Base-by-base conservation (phyloP, 306 rosid species). In the Quercus variabilis region DNA sequence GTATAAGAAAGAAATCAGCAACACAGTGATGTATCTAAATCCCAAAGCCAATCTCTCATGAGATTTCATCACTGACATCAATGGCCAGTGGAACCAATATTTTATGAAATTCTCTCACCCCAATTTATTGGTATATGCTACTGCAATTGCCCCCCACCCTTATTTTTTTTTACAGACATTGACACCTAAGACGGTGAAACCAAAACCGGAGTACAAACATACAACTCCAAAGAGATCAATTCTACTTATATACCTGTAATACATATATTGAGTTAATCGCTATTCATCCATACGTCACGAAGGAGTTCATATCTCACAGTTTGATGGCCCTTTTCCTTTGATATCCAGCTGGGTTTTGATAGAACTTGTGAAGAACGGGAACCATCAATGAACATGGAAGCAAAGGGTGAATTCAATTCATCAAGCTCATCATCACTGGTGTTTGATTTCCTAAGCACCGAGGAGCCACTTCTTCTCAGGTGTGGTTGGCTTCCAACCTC, bases 401-500 rank as follows among this genome's bases (percentile, higher is more conserved):
- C 88, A 77, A 95, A 85, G 63, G 99, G 99, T 11, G 95, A 91
- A 31, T 84, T 88, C 71, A 95, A 74, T 74, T 95, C 98, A 63
- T 95, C 99, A 1, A 95, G 96, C 77, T 95, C 99, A 55, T 95
- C 99, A 77, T 93, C 99, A 67, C 99, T 95, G 76, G 94, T 91
- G 88, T 93, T 82, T 1, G 99, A 90, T 87, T 95, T 95, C 82
- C 94, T 82, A 51, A 89, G 78, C 76, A 93, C 85, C 51, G 93
- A 95, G 52, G 99, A 91, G 76, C 86, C 91, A 71, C 92, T 90
- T 90, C 97, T 89, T 85, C 87, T 91, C 18, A 95, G 84, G 76
- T 91, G 87, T 11, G 93, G 71, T 69, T 89, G 89, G 30, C 84
- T 72, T 81, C 94, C 91, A 46, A 78, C 74, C 69, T 90, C 92